Conservation (phyloP, 768 basidiomycete genomes). For the Tulasnella sp. region DNA sequence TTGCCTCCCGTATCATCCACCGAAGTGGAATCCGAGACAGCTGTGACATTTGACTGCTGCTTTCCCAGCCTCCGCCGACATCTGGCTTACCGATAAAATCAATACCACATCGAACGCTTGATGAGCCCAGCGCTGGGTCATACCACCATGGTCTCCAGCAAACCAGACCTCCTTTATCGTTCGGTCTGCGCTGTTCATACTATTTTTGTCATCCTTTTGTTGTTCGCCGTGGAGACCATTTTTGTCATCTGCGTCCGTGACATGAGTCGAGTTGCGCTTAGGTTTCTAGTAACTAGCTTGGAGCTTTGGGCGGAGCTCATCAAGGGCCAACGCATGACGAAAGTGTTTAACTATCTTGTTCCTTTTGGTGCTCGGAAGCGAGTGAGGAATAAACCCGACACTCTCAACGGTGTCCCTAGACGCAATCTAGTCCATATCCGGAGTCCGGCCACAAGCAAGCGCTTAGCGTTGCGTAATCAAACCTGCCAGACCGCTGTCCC, state of each 20-base stretch:
- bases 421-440: neutral
- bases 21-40: neutral
- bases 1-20: conserved; percentile 36
- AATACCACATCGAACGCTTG: too few species aligned
- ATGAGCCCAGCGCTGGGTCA: too few species aligned
- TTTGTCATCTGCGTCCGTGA: too few species aligned
- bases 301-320: conserved; percentile 42
- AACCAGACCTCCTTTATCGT: conserved; percentile 32
- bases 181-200: neutral
- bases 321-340: conserved; percentile 41
- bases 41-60: too few species aligned
- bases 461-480: too few species aligned
- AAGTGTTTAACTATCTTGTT: conserved; percentile 38
- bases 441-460: too few species aligned
- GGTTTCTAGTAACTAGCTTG: conserved; percentile 32
- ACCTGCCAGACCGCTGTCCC: too few species aligned
- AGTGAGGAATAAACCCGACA: conserved; percentile 29
- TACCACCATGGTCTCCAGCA: conserved; percentile 29
- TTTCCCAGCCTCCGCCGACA: too few species aligned
- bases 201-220: too few species aligned
- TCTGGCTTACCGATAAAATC: too few species aligned
- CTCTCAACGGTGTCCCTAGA: conserved; percentile 27
- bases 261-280: neutral
- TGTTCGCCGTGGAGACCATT: too few species aligned
- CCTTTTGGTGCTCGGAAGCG: conserved; percentile 14